A percentile compares a stretch with the other conserved stretches of the same genome.
Evolutionary conservation across 2,329 filamentous ascomycete genomes (phyloP).

Genomic region (Xylaria arbuscula): DNA sequence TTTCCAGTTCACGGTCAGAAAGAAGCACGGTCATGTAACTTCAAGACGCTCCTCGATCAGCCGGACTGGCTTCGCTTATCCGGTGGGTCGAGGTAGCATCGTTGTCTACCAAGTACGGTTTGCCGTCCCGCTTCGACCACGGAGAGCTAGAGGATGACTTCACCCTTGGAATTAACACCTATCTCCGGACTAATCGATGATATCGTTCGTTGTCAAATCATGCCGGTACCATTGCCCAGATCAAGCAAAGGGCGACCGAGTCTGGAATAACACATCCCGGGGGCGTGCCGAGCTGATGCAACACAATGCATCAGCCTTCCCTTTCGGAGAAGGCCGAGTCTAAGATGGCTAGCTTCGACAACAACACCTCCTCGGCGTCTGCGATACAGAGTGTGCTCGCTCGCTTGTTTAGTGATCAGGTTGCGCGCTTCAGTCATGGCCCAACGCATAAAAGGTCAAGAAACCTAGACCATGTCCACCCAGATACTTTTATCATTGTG

Average conservation of each 20-base stretch:
- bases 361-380: not conserved
- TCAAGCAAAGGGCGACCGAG: constrained; percentile 12
- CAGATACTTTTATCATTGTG: constrained; percentile 13
- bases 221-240: constrained; percentile 2
- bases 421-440: not conserved
- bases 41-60: constrained; percentile 19
- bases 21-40: not conserved
- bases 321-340: constrained; percentile 33
- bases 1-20: constrained; percentile 6
- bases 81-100: constrained; percentile 17
- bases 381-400: not conserved
- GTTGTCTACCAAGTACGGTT: not conserved
- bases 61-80: constrained; percentile 8
- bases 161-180: constrained; percentile 16
- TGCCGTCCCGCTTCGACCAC: constrained; percentile 11
- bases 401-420: not conserved
- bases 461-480: not conserved
- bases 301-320: constrained; percentile 27
- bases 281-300: constrained; percentile 21
- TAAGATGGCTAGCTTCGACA: constrained; percentile 6
- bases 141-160: constrained; percentile 15
- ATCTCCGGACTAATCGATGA: constrained; percentile 4
- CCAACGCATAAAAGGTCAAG: constrained; percentile 10
- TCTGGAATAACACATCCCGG: constrained; percentile 15
- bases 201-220: constrained; percentile 23